Evolutionary conservation across 768 basidiomycete species (phyloP).

Genomic region (Mycena galericulata): DNA sequence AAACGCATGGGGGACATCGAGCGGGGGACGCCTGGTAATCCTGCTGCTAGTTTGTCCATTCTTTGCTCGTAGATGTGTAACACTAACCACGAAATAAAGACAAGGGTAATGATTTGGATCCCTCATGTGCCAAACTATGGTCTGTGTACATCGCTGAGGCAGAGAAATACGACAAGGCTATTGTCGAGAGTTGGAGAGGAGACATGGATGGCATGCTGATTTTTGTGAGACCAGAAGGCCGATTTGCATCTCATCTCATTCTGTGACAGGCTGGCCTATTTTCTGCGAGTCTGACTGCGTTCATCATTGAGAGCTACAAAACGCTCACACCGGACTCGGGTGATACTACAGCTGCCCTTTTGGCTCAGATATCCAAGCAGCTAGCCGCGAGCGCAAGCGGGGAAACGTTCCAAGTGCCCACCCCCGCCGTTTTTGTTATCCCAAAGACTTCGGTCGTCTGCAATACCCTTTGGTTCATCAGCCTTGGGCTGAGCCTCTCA

Average conservation of each 20-base stretch:
- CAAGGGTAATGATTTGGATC: neutral
- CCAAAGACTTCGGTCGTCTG: neutral
- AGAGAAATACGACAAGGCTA: neutral
- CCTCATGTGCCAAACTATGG: conserved; percentile 6
- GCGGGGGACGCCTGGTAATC: no score
- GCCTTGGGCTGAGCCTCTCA: conserved; percentile 1
- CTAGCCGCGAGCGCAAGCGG: neutral
- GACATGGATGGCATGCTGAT: conserved; percentile 18
- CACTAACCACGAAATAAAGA: no score
- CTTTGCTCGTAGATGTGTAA: no score
- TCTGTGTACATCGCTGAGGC: neutral
- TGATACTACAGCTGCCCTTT: neutral
- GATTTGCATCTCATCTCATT: neutral
- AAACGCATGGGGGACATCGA: no score
- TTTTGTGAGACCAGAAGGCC: neutral
- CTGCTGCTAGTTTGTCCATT: no score
- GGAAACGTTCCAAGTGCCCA: neutral
- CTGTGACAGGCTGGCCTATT: conserved; percentile 2
- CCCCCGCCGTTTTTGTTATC: neutral
- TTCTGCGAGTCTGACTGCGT: conserved; percentile 15
- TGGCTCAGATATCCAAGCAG: neutral
- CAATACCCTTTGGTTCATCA: conserved; percentile 11
- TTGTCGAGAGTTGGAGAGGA: conserved; percentile 6
- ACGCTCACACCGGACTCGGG: neutral
- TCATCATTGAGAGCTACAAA: conserved; percentile 17